Evolutionary conservation across 345 rosid genomes (phyloP).

Genomic region (Lepidium aucheri): DNA sequence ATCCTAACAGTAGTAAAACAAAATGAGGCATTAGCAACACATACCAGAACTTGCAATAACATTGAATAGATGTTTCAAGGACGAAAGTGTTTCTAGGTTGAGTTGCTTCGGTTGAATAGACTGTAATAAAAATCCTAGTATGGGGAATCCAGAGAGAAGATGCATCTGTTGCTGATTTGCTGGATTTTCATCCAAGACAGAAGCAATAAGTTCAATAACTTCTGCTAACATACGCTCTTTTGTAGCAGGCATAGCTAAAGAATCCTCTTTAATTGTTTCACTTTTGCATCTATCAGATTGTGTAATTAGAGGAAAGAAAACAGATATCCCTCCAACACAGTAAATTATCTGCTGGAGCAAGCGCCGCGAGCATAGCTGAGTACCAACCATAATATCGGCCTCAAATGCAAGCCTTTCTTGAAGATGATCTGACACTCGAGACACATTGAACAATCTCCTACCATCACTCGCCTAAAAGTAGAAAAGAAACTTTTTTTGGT

Average conservation of each 20-base stretch:
- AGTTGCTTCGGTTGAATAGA: conserved; percentile 84
- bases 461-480: conserved; percentile 86
- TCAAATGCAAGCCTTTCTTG: conserved; percentile 66
- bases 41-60: conserved; percentile 69
- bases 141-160: conserved; percentile 80
- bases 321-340: conserved; percentile 95
- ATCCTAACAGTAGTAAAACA: not conserved
- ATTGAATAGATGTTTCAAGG: conserved; percentile 77
- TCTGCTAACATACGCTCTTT: conserved; percentile 87
- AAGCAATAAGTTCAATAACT: conserved; percentile 90
- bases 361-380: conserved; percentile 87
- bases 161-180: conserved; percentile 94
- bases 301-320: conserved; percentile 84
- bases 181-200: conserved; percentile 84
- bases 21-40: conserved; percentile 22
- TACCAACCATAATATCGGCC: conserved; percentile 67
- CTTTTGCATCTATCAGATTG: conserved; percentile 78
- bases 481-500: not conserved
- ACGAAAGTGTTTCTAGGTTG: conserved; percentile 84
- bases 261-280: conserved; percentile 42
- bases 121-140: conserved; percentile 84
- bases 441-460: conserved; percentile 76
- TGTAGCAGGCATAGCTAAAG: conserved; percentile 46
- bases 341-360: conserved; percentile 88
- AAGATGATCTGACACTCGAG: conserved; percentile 51